phyloP scores from a whole-genome alignment of 192 early-diverging fungal genomes.

The Gonapodya prolifera region DNA sequence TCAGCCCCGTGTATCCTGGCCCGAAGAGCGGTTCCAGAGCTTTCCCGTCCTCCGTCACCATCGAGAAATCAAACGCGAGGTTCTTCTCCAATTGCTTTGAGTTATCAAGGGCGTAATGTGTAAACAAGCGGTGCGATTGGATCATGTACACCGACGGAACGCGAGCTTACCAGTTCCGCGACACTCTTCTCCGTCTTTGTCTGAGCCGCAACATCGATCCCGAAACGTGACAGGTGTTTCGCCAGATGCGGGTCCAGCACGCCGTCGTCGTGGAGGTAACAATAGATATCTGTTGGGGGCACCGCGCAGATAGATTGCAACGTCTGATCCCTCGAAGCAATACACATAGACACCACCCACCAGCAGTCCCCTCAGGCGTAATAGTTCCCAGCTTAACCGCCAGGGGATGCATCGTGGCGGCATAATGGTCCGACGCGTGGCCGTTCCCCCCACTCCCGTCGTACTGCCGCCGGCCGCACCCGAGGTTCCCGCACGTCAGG shows the following conservation, averaged over 20 bases:
- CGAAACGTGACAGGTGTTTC: conserved; percentile 68
- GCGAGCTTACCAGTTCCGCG: conserved; percentile 63
- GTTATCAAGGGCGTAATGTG: not conserved
- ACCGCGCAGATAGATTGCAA: not conserved
- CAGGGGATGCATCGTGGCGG: conserved; percentile 66
- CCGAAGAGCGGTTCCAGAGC: conserved; percentile 71
- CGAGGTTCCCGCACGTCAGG: conserved; percentile 80
- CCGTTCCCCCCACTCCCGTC: conserved; percentile 88
- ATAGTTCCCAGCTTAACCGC: conserved; percentile 91
- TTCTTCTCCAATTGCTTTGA: conserved; percentile 86
- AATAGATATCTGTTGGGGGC: conserved; percentile 53
- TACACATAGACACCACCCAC: conserved; percentile 34
- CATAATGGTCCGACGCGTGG: conserved; percentile 77
- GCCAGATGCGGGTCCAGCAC: conserved; percentile 64
- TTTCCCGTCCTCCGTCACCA: conserved; percentile 92
- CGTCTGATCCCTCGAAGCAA: conserved; percentile 14
- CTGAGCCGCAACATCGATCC: conserved; percentile 71
- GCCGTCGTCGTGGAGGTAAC: conserved; percentile 76
- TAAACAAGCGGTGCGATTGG: not conserved
- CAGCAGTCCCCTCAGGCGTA: conserved; percentile 87
- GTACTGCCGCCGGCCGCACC: conserved; percentile 88
- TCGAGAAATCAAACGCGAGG: conserved; percentile 91
- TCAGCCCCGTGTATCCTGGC: conserved; percentile 82
- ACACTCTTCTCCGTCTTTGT: conserved; percentile 86
- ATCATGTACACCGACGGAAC: not conserved